Conservation (phyloP, 106 monocot species). For the Dendrobium catenatum region DNA sequence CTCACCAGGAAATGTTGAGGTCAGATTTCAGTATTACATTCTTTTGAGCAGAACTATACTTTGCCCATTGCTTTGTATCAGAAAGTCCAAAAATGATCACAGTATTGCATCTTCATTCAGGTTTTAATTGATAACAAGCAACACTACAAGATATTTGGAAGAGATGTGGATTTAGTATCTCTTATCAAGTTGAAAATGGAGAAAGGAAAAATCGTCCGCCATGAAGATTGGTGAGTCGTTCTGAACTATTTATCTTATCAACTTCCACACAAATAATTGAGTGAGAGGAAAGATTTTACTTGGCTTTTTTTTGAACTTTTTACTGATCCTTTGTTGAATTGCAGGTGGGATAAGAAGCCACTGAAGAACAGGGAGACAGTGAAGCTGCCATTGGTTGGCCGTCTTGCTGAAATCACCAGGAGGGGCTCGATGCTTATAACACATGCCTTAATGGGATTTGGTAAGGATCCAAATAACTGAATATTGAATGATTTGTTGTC, state of each 20-base stretch:
- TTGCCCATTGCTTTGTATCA: not conserved
- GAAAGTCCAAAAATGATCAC: not conserved
- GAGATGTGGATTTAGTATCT: constrained; percentile 28
- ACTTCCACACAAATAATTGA: too few relatives aligned
- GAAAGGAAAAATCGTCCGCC: constrained; percentile 48
- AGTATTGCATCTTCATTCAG: constrained; percentile 11
- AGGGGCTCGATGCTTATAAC: constrained; percentile 66
- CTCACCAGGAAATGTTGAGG: constrained; percentile 47
- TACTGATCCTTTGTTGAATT: not conserved
- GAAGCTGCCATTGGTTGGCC: constrained; percentile 39
- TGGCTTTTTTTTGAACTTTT: too few relatives aligned
- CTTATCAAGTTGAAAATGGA: constrained; percentile 46
- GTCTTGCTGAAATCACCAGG: constrained; percentile 42
- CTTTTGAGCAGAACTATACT: not conserved
- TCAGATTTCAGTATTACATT: not conserved
- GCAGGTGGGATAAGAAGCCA: constrained; percentile 82
- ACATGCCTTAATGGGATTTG: constrained; percentile 67
- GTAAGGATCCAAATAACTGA: constrained; percentile 42
- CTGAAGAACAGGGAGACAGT: constrained; percentile 59
- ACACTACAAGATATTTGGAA: constrained; percentile 55
- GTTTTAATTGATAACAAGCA: constrained; percentile 71
- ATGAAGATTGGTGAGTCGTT: constrained; percentile 49
- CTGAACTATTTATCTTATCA: not conserved
- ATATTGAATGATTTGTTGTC: too few relatives aligned
- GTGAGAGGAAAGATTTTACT: too few relatives aligned